Evolutionary conservation across 2,329 filamentous ascomycete species (phyloP).

Genomic region (Colletotrichum godetiae): DNA sequence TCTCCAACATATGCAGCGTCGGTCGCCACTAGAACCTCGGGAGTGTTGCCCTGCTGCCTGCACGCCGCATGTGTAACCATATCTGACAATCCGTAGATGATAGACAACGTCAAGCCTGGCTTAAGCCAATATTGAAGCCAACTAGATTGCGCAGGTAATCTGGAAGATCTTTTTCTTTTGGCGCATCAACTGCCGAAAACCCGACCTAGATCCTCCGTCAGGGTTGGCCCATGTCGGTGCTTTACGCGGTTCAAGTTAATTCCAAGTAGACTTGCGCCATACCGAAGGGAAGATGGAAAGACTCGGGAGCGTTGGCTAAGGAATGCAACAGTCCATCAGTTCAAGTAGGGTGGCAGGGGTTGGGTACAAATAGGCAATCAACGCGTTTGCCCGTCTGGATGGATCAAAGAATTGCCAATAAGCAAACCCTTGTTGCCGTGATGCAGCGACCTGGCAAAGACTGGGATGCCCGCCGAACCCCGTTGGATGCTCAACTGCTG

Average conservation of each 20-base stretch:
- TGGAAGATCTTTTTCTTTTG: background rate
- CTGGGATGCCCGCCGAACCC: background rate
- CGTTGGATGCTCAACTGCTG: background rate
- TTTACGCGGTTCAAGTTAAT: background rate
- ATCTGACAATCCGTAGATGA: background rate
- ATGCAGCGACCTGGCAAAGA: background rate
- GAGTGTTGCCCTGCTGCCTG: too few species aligned
- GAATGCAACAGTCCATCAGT: background rate
- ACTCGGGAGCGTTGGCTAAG: background rate
- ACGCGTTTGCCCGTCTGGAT: background rate
- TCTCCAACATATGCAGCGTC: background rate
- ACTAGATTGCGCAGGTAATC: background rate
- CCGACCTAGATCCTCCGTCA: background rate
- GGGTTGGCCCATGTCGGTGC: background rate
- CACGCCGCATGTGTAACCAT: background rate
- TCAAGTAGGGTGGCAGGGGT: background rate
- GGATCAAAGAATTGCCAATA: conserved; percentile 3
- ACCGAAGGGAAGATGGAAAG: background rate
- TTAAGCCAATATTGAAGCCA: background rate
- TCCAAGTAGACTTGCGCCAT: background rate
- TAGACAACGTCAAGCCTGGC: background rate
- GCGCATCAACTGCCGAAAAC: conserved; percentile 5
- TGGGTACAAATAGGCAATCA: background rate
- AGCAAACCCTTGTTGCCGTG: background rate
- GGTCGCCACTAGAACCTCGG: background rate